Evolutionary conservation across 2,329 filamentous ascomycete genomes (phyloP).

Genomic region (Saccharata proteae): DNA sequence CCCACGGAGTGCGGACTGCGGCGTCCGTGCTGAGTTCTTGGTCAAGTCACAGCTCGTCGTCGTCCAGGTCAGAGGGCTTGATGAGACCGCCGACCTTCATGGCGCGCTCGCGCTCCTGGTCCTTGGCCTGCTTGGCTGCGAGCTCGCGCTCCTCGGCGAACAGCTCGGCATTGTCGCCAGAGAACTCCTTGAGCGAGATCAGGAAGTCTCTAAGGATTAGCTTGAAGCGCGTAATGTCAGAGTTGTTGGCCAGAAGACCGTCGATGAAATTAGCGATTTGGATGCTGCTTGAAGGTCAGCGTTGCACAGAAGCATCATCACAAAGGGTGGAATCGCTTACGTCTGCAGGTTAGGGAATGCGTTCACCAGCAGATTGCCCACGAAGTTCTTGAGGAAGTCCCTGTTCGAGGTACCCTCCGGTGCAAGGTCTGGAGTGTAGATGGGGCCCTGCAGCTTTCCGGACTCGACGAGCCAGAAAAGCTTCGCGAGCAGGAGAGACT

Average conservation of each 20-base stretch:
- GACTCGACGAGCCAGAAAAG: slow-evolving; percentile 93
- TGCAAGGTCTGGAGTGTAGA: slow-evolving; percentile 77
- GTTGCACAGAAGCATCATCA: slow-evolving; percentile 1
- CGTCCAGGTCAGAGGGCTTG: slow-evolving; percentile 92
- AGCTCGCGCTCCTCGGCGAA: slow-evolving; percentile 92
- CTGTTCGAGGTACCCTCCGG: slow-evolving; percentile 73
- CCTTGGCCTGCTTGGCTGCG: slow-evolving; percentile 71
- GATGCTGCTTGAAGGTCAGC: slow-evolving; percentile 39
- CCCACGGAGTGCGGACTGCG: slow-evolving; percentile 27
- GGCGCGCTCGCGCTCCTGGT: slow-evolving; percentile 78
- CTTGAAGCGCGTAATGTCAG: slow-evolving; percentile 88
- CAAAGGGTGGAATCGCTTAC: slow-evolving; percentile 41
- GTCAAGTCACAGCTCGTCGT: slow-evolving; percentile 68
- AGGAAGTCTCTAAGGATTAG: slow-evolving; percentile 92
- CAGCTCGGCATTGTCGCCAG: slow-evolving; percentile 87
- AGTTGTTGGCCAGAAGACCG: slow-evolving; percentile 77
- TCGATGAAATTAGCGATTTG: slow-evolving; percentile 89
- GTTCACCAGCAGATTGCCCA: slow-evolving; percentile 69
- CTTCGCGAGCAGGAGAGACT: slow-evolving; percentile 82
- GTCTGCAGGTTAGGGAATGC: slow-evolving; percentile 88
- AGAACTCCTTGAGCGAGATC: slow-evolving; percentile 93
- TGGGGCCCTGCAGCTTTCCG: slow-evolving; percentile 83
- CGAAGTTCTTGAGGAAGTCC: slow-evolving; percentile 82
- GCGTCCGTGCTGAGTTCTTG: slow-evolving; percentile 25
- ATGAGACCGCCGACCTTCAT: slow-evolving; percentile 92